Evolutionary conservation across 2,329 filamentous ascomycete genomes (phyloP), one percentile per base, ranked within the genome.

Genomic region (Claviceps pazoutovae): DNA sequence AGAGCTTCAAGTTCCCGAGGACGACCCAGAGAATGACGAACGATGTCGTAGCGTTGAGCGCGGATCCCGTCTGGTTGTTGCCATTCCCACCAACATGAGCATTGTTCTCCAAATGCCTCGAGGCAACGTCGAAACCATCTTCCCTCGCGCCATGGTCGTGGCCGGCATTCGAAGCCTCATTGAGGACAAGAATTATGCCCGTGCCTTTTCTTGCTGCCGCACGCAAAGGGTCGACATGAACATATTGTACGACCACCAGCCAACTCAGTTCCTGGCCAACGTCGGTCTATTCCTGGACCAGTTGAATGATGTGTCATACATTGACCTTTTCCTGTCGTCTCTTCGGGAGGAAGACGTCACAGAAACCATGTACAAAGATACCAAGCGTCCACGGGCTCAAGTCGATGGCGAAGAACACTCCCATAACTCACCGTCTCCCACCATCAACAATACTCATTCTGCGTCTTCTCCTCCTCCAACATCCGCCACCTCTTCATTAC

Each of bases 181-280:
- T 49, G 84, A 89, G 51, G 73, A 78, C 36, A 86, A 86, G 64
- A 81, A 93, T 60, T 98, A 96, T 62, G 80, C 78, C 48, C 80
- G 79, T 49, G 93, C 93, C 0, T 98, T 96, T 64, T 73, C 86
- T 21, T 84, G 88, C 56, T 97, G 93, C 64, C 82, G 93, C 49
- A 91, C 83, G 21, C 94, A 98, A 64, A 81, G 94, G 58, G 93
- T 98, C 1, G 93, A 98, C 62, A 90, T 97, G 85, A 98, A 98
- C 62, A 91, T 98, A 55, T 73, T 98, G 2, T 91, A 95, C 62
- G 93, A 98, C 62, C 88, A 97, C 67, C 82, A 82, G n/a, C 88
- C 91, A 0, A 75, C 82, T 39, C 86, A 94, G 58, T 96, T 98
- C 63, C 75, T 96, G 64, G 71, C 76, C 4, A 86, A 83, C 57